Percentiles rank a stretch among this genome's conserved stretches.
Conservation (phyloP, 2,329 filamentous ascomycete species). For the Chaetomiaceae sp. region DNA sequence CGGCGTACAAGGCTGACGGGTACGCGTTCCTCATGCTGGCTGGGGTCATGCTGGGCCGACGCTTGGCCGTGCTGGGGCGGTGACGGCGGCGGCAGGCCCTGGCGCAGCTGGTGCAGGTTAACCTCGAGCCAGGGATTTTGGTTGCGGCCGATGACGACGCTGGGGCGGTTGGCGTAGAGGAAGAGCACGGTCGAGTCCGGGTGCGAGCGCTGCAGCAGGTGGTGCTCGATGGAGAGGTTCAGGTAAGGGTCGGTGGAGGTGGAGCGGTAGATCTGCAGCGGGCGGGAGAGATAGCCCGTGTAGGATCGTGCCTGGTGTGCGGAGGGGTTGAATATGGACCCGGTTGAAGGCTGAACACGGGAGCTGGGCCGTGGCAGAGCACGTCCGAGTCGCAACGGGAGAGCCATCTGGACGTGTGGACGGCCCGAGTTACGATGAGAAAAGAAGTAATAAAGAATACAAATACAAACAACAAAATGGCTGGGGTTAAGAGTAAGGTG, state of each 20-base stretch:
- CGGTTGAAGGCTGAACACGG: no score
- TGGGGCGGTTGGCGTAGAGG: constrained; percentile 81
- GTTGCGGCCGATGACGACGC: constrained; percentile 87
- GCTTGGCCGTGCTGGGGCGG: constrained; percentile 5
- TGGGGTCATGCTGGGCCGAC: not conserved
- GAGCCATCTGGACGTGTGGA: not conserved
- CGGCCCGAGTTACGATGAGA: no score
- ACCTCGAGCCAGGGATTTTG: constrained; percentile 97
- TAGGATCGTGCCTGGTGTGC: not conserved
- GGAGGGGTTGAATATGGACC: no score
- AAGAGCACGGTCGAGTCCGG: constrained; percentile 72
- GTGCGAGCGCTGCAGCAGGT: constrained; percentile 69
- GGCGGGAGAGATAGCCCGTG: constrained; percentile 10
- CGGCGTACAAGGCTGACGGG: constrained; percentile 64
- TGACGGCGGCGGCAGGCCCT: constrained; percentile 12
- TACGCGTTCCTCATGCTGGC: not conserved
- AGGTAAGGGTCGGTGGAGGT: constrained; percentile 67
- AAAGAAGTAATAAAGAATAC: no score
- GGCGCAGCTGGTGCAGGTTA: constrained; percentile 58
- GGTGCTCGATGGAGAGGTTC: constrained; percentile 92
- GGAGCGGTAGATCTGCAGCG: constrained; percentile 64
- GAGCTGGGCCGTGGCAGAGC: constrained; percentile 1
- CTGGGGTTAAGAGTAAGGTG: not conserved
- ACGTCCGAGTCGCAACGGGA: not conserved
- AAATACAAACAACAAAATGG: no score